phyloP scores from a whole-genome alignment of 768 basidiomycete genomes.

The Cytidiella melzeri region DNA sequence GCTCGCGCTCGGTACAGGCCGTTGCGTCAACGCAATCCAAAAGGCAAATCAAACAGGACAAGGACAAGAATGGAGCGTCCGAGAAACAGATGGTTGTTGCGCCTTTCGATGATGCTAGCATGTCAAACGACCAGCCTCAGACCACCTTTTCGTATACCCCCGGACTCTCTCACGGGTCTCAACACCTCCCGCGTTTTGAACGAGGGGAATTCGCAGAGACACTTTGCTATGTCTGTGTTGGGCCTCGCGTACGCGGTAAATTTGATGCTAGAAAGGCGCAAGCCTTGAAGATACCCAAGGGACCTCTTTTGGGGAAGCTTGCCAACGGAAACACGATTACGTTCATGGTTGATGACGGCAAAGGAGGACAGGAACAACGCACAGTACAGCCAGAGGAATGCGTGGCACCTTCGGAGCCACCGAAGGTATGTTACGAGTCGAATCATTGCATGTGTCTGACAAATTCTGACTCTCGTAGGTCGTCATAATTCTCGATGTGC shows the following conservation, averaged over 20 bases:
- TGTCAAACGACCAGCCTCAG: background rate
- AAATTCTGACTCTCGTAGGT: constrained; percentile 34
- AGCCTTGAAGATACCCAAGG: constrained; percentile 55
- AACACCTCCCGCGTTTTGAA: constrained; percentile 9
- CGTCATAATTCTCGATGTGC: constrained; percentile 66
- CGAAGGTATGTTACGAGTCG: constrained; percentile 32
- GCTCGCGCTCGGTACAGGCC: constrained; percentile 17
- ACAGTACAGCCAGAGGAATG: constrained; percentile 57
- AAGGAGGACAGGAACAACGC: constrained; percentile 37
- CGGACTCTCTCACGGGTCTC: background rate
- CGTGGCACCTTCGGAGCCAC: constrained; percentile 45
- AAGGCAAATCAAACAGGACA: constrained; percentile 13
- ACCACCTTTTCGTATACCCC: background rate
- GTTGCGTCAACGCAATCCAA: constrained; percentile 6
- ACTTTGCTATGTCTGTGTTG: constrained; percentile 35
- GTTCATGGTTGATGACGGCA: constrained; percentile 42
- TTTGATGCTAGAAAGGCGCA: constrained; percentile 66
- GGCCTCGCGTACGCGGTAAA: constrained; percentile 47
- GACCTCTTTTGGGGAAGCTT: constrained; percentile 53
- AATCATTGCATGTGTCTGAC: background rate
- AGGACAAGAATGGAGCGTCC: constrained; percentile 2
- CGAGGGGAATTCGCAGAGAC: background rate
- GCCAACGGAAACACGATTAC: constrained; percentile 60
- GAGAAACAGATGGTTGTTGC: background rate
- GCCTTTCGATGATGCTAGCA: background rate